phyloP scores from a whole-genome alignment of 331 rosid species.

The Phaseolus coccineus region DNA sequence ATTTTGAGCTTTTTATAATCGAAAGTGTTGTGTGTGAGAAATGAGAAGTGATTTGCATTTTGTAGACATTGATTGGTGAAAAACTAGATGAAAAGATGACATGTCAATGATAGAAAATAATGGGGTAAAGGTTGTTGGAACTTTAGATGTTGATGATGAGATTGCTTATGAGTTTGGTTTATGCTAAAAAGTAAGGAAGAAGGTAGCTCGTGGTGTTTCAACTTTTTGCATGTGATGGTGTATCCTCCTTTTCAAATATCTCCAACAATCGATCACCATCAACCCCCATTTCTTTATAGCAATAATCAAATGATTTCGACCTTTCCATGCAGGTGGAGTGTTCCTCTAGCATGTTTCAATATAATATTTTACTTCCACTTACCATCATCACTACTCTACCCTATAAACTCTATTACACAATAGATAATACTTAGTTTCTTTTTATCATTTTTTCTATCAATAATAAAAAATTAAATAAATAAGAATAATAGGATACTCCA shows the following conservation, averaged over 20 bases:
- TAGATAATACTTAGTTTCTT: not conserved
- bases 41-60: not conserved
- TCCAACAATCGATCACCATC: slow-evolving; percentile 49
- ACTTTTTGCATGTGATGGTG: slow-evolving; percentile 79
- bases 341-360: not conserved
- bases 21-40: not conserved
- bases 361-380: not conserved
- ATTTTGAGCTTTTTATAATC: not conserved
- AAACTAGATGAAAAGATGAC: slow-evolving; percentile 48
- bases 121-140: slow-evolving; percentile 51
- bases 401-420: not conserved
- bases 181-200: slow-evolving; percentile 46
- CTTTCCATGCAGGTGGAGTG: slow-evolving; percentile 19
- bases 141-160: slow-evolving; percentile 48
- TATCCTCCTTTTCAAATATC: slow-evolving; percentile 39
- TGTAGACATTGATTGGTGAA: slow-evolving; percentile 38
- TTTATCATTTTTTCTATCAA: no score
- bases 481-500: no score
- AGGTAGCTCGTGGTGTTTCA: slow-evolving; percentile 57
- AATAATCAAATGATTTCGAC: slow-evolving; percentile 43
- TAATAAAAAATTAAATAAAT: no score
- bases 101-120: slow-evolving; percentile 45
- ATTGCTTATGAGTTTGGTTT: slow-evolving; percentile 48
- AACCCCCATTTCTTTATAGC: slow-evolving; percentile 9
- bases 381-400: not conserved